Evolutionary conservation across 179 eudicot species (phyloP), one percentile per base, ranked within the genome.

Genomic region (Heliamphora pulchella): DNA sequence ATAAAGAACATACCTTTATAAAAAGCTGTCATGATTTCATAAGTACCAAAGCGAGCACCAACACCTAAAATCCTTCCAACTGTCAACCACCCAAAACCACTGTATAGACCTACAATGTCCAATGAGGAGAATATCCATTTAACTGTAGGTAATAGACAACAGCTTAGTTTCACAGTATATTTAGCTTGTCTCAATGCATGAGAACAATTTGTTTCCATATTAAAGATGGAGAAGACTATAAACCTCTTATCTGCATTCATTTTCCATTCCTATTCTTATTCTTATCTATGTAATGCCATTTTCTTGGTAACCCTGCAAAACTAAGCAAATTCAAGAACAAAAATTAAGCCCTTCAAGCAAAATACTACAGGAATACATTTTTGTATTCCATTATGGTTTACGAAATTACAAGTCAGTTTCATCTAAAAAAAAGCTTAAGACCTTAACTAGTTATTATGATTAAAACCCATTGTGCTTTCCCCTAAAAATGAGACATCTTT

Each of bases 1-100:
- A 65, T 51, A 43, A 75, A 68, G 9, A 68, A 39, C 72, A 59
- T 85, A 89, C 91, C 91, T 89, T 91, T 96, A 84, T 76, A 88
- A 64, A 87, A 91, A 50, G 98, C 93, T 61, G 99, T 88, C 81
- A 96, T 51, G 80, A 96, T 80, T 84, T 96, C 99, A 82, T 91
- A 90, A 67, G 88, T 83, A 71, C 97, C 98, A 80, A 94, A 96
- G 67, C 99, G 94, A 80, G 85, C 88, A 47, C 98, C 98, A 59
- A 93, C 54, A 78, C 98, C 90, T 0, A 88, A 54, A 75, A 89
- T 79, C 84, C 97, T 92, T 76, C 97, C 97, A 5, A 83, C 6
- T 9, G 90, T 84, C 85, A 88, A 79, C 97, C 98, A 95, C 74
- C 89, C 86, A 70, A 91, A 70, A 75, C 99, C 99, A 79, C 82